These are phyloP conservation scores for Cladosporium velox DNA, from an alignment of 2,329 filamentous ascomycete genomes.

Conservation along the genomic window DNA sequence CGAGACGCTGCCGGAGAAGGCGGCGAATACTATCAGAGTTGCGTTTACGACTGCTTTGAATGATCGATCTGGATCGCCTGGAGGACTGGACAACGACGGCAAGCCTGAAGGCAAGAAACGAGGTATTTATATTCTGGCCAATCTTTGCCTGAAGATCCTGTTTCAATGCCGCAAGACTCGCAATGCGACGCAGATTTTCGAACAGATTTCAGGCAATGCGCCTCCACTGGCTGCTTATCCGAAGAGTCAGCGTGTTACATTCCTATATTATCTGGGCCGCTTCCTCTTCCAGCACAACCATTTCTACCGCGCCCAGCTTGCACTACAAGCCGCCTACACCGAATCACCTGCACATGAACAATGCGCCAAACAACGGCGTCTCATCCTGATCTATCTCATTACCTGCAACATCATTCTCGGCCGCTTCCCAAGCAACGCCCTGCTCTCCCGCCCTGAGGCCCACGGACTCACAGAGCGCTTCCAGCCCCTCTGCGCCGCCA, in stretches of 20 bases:
- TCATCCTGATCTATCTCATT: slow-evolving; percentile 82
- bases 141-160: slow-evolving; percentile 82
- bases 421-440: slow-evolving; percentile 69
- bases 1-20: slow-evolving; percentile 80
- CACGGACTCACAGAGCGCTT: slow-evolving; percentile 66
- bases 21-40: slow-evolving; percentile 85
- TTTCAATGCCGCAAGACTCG: slow-evolving; percentile 85
- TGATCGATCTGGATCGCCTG: slow-evolving; percentile 65
- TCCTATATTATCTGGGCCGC: slow-evolving; percentile 89
- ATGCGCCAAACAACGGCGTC: slow-evolving; percentile 66
- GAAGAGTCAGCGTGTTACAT: slow-evolving; percentile 83
- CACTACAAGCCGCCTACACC: slow-evolving; percentile 76
- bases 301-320: slow-evolving; percentile 73
- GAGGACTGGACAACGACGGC: slow-evolving; percentile 54
- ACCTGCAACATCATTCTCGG: slow-evolving; percentile 81
- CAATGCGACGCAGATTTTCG: slow-evolving; percentile 84
- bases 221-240: slow-evolving; percentile 81
- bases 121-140: slow-evolving; percentile 89
- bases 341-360: slow-evolving; percentile 61
- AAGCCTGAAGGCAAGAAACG: slow-evolving; percentile 80
- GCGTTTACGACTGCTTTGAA: slow-evolving; percentile 89
- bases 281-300: slow-evolving; percentile 86
- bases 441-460: slow-evolving; percentile 73
- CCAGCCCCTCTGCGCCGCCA: slow-evolving; percentile 69
- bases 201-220: slow-evolving; percentile 80